Percentiles rank a stretch among this genome's conserved stretches.
Evolutionary conservation across 768 basidiomycete genomes (phyloP).

Genomic region (Suillus luteus): DNA sequence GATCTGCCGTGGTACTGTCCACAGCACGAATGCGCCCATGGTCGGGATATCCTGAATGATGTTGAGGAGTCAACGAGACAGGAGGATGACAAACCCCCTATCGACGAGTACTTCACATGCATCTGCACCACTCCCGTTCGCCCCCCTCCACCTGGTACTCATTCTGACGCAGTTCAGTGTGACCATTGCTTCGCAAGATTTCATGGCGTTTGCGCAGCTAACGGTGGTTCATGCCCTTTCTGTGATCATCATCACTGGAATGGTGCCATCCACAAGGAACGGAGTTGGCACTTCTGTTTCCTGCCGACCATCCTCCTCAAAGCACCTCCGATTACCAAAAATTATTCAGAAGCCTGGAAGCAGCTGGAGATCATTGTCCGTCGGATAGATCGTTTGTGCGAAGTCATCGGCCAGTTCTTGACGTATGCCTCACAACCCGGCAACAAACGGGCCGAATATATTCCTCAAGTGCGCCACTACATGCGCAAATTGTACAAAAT

Average conservation of each 20-base stretch:
- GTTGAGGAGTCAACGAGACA: conserved; percentile 73
- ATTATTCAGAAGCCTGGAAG: conserved; percentile 80
- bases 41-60: conserved; percentile 67
- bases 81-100: conserved; percentile 78
- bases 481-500: conserved; percentile 91
- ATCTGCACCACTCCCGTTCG: conserved; percentile 78
- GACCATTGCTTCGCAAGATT: conserved; percentile 88
- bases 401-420: conserved; percentile 78
- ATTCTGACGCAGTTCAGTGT: conserved; percentile 87
- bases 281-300: conserved; percentile 83
- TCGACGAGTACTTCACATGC: conserved; percentile 82
- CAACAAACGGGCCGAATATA: conserved; percentile 75
- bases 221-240: conserved; percentile 90
- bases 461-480: conserved; percentile 84
- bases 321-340: conserved; percentile 78
- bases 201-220: conserved; percentile 82
- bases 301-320: conserved; percentile 67
- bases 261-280: conserved; percentile 78
- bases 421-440: conserved; percentile 66
- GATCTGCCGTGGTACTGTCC: conserved; percentile 79
- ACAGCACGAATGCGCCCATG: conserved; percentile 65
- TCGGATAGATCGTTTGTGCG: conserved; percentile 72
- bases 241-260: conserved; percentile 94
- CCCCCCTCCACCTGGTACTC: conserved; percentile 72
- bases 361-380: conserved; percentile 80